These are phyloP conservation scores for Ganoderma multipileum DNA, from an alignment of 1,284 basidiomycete species.

Conservation along the genomic window DNA sequence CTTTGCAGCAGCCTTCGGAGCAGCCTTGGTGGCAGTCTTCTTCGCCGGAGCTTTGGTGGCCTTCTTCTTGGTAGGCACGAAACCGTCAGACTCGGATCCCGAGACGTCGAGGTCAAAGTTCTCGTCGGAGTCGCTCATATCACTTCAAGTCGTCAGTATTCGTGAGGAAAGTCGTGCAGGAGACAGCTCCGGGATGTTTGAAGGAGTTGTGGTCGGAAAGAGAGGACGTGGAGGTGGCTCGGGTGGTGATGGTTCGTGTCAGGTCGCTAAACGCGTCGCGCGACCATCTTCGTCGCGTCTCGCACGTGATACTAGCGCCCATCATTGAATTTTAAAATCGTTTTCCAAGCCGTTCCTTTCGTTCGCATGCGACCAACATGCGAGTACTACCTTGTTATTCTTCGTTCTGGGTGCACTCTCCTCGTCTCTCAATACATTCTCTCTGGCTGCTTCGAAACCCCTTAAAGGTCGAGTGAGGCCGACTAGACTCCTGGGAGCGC, in stretches of 20 bases:
- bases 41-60: constrained; percentile 44
- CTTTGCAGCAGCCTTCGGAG: constrained; percentile 52
- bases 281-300: constrained; percentile 17
- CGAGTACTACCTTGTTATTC: not conserved
- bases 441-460: not conserved
- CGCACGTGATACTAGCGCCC: constrained; percentile 21
- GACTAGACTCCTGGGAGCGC: not conserved
- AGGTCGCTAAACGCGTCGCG: constrained; percentile 19
- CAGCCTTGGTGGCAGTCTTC: constrained; percentile 46
- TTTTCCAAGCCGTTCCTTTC: not conserved
- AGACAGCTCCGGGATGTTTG: too few relatives aligned
- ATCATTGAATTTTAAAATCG: not conserved
- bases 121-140: constrained; percentile 71
- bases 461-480: not conserved
- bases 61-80: constrained; percentile 69
- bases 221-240: constrained; percentile 20
- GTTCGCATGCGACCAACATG: not conserved
- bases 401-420: not conserved
- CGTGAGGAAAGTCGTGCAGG: not conserved
- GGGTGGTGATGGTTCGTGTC: constrained; percentile 26
- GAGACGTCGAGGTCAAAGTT: constrained; percentile 69
- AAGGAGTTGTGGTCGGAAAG: not conserved
- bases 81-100: constrained; percentile 68
- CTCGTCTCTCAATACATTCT: not conserved
- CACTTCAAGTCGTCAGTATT: constrained; percentile 13